Conservation (phyloP, 2,329 filamentous ascomycete genomes). For the Monosporascus sp. region DNA sequence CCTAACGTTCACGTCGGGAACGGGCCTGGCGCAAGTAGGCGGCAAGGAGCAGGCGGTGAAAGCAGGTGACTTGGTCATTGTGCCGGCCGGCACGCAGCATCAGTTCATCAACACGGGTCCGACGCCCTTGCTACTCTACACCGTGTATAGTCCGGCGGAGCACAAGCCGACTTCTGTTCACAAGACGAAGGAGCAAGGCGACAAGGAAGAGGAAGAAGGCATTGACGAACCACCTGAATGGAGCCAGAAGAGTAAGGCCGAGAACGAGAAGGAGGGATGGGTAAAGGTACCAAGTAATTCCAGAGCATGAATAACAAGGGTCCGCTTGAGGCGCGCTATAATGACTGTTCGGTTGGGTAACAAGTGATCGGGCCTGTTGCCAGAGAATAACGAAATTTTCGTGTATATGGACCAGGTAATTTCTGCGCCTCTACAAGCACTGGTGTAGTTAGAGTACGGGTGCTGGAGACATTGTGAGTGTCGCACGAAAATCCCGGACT, state of each 20-base stretch:
- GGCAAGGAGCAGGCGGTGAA: slow-evolving; percentile 49
- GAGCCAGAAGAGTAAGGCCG: slow-evolving; percentile 49
- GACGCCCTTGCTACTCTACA: slow-evolving; percentile 55
- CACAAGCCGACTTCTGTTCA: slow-evolving; percentile 56
- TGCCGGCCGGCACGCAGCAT: slow-evolving; percentile 61
- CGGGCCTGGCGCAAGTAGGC: slow-evolving; percentile 51
- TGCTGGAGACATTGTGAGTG: too few relatives aligned
- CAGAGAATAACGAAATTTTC: too few relatives aligned
- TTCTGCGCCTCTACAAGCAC: too few relatives aligned
- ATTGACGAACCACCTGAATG: slow-evolving; percentile 57
- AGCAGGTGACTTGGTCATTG: slow-evolving; percentile 34
- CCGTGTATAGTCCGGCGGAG: slow-evolving; percentile 59
- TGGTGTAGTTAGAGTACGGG: too few relatives aligned
- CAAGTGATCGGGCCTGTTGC: too few relatives aligned
- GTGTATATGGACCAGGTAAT: too few relatives aligned
- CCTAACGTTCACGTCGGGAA: slow-evolving; percentile 57
- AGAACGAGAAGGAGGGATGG: slow-evolving; percentile 51
- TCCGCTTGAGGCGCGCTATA: too few relatives aligned
- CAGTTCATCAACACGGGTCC: slow-evolving; percentile 60
- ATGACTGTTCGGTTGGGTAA: too few relatives aligned
- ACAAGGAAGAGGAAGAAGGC: slow-evolving; percentile 56
- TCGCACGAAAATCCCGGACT: too few relatives aligned
- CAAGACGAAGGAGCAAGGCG: slow-evolving; percentile 57
- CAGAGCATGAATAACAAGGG: too few relatives aligned
- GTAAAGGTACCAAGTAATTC: slow-evolving; percentile 34